phyloP scores from a whole-genome alignment of 495 filamentous ascomycete genomes.

The Penicillium herquei region DNA sequence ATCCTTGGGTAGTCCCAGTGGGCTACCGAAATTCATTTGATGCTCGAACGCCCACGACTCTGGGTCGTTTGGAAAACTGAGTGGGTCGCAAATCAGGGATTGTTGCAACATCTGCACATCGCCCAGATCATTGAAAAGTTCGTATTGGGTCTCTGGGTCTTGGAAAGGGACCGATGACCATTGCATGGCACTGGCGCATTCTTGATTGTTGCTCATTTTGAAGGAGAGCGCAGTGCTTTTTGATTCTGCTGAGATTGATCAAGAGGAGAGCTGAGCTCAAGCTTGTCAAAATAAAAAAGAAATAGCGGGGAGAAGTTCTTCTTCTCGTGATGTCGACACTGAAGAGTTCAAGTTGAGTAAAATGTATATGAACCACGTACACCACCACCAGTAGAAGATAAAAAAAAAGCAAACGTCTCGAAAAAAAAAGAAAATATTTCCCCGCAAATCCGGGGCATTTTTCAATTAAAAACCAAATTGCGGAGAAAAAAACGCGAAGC shows the following conservation, averaged over 20 bases:
- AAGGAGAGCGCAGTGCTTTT: too few species aligned
- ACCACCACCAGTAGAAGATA: too few species aligned
- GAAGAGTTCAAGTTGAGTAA: too few species aligned
- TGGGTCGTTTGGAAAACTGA: background rate
- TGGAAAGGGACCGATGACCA: background rate
- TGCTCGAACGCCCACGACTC: slow-evolving; percentile 4
- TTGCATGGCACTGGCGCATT: background rate
- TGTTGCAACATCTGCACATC: too few species aligned
- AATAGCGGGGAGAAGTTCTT: too few species aligned
- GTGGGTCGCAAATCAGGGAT: background rate
- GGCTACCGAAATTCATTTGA: background rate
- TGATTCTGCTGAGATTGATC: too few species aligned
- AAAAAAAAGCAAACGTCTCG: background rate
- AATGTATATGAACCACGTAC: too few species aligned
- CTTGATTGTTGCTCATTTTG: background rate
- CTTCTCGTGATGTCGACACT: too few species aligned
- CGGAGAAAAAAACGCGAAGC: slow-evolving; percentile 13
- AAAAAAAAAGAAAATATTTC: slow-evolving; percentile 4
- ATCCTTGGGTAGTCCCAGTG: background rate
- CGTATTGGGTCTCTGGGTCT: background rate
- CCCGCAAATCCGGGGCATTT: slow-evolving; percentile 21
- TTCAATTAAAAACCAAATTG: slow-evolving; percentile 10
- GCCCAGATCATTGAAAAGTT: background rate
- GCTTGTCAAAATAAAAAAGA: too few species aligned
- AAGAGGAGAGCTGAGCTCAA: too few species aligned